A percentile compares a stretch with the other conserved stretches of the same genome.
Conservation (phyloP, 2,329 filamentous ascomycete species). For the Dactylonectria macrodidyma region DNA sequence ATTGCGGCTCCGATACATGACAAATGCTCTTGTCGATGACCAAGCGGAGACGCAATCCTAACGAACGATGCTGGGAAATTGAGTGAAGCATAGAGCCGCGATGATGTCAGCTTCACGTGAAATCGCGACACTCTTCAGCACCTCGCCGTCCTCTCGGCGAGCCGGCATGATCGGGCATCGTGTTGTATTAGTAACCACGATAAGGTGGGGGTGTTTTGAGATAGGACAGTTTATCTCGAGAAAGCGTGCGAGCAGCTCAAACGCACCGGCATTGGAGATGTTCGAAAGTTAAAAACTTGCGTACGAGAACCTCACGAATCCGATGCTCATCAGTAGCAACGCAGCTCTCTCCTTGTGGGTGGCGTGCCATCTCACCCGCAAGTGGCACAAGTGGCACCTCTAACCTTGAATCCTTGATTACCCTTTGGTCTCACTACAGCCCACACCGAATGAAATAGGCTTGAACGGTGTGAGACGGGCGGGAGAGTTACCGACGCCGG, state of each 20-base stretch:
- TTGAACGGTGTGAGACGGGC: constrained; percentile 2
- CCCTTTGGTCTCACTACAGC: neutral
- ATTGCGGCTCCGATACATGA: neutral
- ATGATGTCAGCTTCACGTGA: constrained; percentile 4
- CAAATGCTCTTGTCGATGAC: neutral
- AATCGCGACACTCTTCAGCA: neutral
- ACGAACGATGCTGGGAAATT: neutral
- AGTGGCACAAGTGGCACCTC: neutral
- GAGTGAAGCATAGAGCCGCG: neutral
- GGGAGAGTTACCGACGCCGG: neutral
- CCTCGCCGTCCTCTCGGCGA: constrained; percentile 2
- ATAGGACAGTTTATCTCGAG: neutral
- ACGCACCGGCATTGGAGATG: neutral
- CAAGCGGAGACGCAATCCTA: neutral
- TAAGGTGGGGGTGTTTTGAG: neutral
- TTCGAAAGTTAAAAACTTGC: neutral
- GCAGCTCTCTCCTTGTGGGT: neutral
- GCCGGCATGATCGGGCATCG: neutral
- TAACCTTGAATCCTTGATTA: neutral
- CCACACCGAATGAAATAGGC: neutral
- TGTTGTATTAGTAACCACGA: neutral
- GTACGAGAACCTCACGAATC: neutral
- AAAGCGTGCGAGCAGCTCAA: too few relatives aligned
- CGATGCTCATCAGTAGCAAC: neutral
- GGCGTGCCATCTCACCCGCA: neutral